A percentile compares a stretch with the other conserved stretches of the same genome.
Conservation (phyloP, 805 yeast genomes). For the Lachancea meyersii region DNA sequence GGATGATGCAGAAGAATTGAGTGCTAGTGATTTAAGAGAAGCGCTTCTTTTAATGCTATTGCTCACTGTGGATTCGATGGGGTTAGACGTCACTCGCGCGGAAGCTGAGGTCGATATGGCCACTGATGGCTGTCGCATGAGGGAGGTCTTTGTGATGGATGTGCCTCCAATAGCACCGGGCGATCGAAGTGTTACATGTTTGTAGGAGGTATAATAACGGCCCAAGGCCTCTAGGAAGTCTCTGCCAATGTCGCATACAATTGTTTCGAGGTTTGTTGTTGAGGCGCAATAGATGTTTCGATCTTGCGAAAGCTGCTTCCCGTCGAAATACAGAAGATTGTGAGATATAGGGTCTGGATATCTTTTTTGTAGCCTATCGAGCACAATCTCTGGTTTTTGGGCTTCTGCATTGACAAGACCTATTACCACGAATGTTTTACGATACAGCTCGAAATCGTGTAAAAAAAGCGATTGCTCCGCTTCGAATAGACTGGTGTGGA, state of each 20-base stretch:
- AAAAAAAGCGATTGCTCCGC: constrained; percentile 59
- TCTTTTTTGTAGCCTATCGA: constrained; percentile 30
- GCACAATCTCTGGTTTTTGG: constrained; percentile 11
- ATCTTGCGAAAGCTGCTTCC: not conserved
- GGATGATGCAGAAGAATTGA: constrained; percentile 30
- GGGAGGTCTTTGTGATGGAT: constrained; percentile 34
- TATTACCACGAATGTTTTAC: constrained; percentile 64
- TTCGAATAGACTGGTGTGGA: constrained; percentile 35
- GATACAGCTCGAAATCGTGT: constrained; percentile 84
- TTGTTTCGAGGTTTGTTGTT: constrained; percentile 45
- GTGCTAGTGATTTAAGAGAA: constrained; percentile 20
- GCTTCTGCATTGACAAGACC: constrained; percentile 34
- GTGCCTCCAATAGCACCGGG: constrained; percentile 62
- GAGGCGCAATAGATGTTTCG: constrained; percentile 3
- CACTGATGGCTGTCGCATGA: constrained; percentile 27
- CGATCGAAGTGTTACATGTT: constrained; percentile 74
- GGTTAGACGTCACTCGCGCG: constrained; percentile 1
- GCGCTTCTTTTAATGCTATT: constrained; percentile 19
- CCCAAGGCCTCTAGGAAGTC: constrained; percentile 60
- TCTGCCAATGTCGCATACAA: constrained; percentile 65
- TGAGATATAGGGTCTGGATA: constrained; percentile 30
- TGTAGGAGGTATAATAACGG: constrained; percentile 63
- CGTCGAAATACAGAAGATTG: constrained; percentile 21
- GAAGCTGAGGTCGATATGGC: constrained; percentile 9
- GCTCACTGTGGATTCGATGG: constrained; percentile 10